These are phyloP conservation scores for Gracilaria gracilis DNA, from an alignment of 23 red algal species.

Conservation along the genomic window DNA sequence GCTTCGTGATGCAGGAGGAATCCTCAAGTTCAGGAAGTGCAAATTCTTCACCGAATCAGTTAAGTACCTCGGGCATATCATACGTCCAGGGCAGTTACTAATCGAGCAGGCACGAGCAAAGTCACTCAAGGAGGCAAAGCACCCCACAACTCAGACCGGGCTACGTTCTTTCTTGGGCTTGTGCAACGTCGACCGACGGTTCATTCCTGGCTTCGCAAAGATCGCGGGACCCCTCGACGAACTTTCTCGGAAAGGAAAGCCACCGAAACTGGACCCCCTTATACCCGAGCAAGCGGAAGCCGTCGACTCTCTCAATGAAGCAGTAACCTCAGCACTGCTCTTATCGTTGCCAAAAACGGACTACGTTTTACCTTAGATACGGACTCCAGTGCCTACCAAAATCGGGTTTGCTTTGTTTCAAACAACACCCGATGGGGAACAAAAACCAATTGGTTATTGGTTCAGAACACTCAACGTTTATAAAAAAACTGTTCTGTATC, in stretches of 20 bases:
- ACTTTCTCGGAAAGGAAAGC: background rate
- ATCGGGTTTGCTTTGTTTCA: background rate
- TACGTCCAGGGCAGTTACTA: too few relatives aligned
- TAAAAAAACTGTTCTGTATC: too few relatives aligned
- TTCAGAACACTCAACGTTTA: background rate
- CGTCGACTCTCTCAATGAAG: background rate
- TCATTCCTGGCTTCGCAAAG: too few relatives aligned
- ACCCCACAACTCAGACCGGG: too few relatives aligned
- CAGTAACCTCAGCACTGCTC: background rate
- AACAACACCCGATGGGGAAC: background rate
- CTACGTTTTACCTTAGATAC: background rate
- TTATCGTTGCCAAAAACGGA: constrained; percentile 4
- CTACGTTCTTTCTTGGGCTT: too few relatives aligned
- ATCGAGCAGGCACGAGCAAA: too few relatives aligned
- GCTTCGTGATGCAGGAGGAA: constrained; percentile 1
- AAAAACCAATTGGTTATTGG: constrained; percentile 6
- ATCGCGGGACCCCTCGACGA: constrained; percentile 4
- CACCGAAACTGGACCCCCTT: background rate
- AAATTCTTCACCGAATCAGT: constrained; percentile 11
- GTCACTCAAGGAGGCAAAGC: too few relatives aligned
- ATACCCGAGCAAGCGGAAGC: background rate
- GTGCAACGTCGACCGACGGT: too few relatives aligned
- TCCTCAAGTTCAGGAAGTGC: constrained; percentile 19
- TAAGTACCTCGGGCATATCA: constrained; percentile 30
- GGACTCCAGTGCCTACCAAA: background rate